These are phyloP conservation scores for Jimgerdemannia flammicorona DNA, from an alignment of 192 early-diverging fungal species.

Conservation along the genomic window DNA sequence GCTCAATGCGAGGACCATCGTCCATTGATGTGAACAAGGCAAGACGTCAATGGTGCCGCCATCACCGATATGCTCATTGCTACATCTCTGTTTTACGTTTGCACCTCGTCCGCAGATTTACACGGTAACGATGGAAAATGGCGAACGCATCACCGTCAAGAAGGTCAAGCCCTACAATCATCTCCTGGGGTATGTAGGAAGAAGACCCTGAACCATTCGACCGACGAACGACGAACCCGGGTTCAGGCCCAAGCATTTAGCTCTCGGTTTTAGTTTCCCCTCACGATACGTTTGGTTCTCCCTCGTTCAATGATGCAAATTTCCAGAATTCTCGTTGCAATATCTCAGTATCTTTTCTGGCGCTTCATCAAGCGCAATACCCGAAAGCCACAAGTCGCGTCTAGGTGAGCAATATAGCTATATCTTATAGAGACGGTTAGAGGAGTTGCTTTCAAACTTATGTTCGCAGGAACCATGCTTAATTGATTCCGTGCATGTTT, in stretches of 20 bases:
- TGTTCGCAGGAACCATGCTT: neutral
- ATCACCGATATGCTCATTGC: neutral
- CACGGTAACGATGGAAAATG: neutral
- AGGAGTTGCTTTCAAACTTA: neutral
- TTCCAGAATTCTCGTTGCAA: neutral
- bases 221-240: too few relatives aligned
- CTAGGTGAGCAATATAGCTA: neutral
- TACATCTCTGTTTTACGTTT: neutral
- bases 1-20: too few relatives aligned
- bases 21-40: too few relatives aligned
- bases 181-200: neutral
- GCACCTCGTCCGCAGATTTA: neutral
- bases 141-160: conserved; percentile 4
- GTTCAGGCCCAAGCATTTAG: too few relatives aligned
- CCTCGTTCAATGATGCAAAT: too few relatives aligned
- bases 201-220: too few relatives aligned
- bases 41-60: neutral
- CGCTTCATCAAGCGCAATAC: neutral
- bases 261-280: neutral
- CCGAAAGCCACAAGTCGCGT: neutral
- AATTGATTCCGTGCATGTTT: neutral
- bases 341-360: neutral
- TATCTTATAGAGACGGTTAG: neutral
- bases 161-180: conserved; percentile 5
- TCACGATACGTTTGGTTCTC: too few relatives aligned